Base-by-base conservation (phyloP, 2,329 filamentous ascomycete genomes). In the Verticillium isaacii region DNA sequence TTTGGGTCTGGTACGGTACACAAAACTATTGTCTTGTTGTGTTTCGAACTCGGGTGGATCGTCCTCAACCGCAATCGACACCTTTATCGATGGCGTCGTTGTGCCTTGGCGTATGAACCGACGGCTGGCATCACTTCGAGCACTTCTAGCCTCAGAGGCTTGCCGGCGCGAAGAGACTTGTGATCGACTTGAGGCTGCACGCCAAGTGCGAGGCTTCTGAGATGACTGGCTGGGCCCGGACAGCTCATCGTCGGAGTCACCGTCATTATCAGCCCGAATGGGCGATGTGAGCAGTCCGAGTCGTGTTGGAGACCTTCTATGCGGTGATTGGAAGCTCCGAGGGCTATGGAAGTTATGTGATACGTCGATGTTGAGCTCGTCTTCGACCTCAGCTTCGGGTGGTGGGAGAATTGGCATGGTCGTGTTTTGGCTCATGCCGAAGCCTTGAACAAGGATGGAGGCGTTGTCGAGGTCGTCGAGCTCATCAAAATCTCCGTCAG, bases 1-100 rank as follows among this genome's bases (percentile, higher is more conserved):
- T 45, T 17, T 32, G 2, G 3, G 45, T 6, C 63, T 67, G 52
- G 68, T 68, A 25, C 68, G 73, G 63, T 72, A 76, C 19, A 66
- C 65, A 58, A 75, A 75, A 60, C 71, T 76, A 14, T 68, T 65
- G 50, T 76, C 73, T 62, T 70, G 66, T 54, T 77, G 72, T 11
- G 68, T 74, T 58, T 69, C 56, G 2, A 66, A 65, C 17, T 63
- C 41, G 9, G 45, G 32, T 3, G 45, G 41, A 7, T 17, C 29
- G 12, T 34, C 32, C 1, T n/a, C 29, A 7, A 61, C 34, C 11
- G 45, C 41, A 50, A 54, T 32, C 12, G 5, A 45, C 50, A 37
- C 45, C n/a, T 59, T 32, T 15, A 11, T 15, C 17, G 41, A 19
- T 9, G 45, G 29, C 25, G 41, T 54, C 23, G 41, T 50, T 37